Conservation (phyloP, 1,284 basidiomycete genomes). For the Ustilago loliicola region DNA sequence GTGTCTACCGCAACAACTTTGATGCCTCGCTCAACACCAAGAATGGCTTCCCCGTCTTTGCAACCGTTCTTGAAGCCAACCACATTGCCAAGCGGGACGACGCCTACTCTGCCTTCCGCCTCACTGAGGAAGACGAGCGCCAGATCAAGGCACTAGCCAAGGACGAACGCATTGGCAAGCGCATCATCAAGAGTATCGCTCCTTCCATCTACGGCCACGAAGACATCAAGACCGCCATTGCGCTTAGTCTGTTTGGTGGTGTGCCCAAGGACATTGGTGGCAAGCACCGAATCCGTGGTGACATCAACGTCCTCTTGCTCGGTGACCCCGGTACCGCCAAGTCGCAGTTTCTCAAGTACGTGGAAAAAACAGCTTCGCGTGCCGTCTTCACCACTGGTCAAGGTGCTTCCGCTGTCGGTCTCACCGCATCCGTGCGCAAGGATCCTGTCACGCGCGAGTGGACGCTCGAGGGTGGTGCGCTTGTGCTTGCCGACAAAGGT, state of each 20-base stretch:
- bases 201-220: slow-evolving; percentile 99
- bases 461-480: slow-evolving; percentile 97
- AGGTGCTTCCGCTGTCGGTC: slow-evolving; percentile 96
- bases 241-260: slow-evolving; percentile 93
- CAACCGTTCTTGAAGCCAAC: slow-evolving; percentile 97
- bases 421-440: slow-evolving; percentile 97
- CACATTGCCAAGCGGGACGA: slow-evolving; percentile 88
- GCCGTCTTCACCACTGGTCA: slow-evolving; percentile 99
- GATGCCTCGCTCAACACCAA: slow-evolving; percentile 97
- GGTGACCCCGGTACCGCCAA: slow-evolving; percentile 99
- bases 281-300: slow-evolving; percentile 95
- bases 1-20: slow-evolving; percentile 98
- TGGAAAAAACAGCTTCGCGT: slow-evolving; percentile 95
- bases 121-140: slow-evolving; percentile 96
- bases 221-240: slow-evolving; percentile 97
- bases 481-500: slow-evolving; percentile 98
- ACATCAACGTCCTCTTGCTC: slow-evolving; percentile 95
- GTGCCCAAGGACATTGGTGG: slow-evolving; percentile 94
- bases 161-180: slow-evolving; percentile 94
- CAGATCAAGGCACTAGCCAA: slow-evolving; percentile 86
- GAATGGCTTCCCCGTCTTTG: slow-evolving; percentile 99
- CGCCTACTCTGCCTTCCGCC: slow-evolving; percentile 91
- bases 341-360: slow-evolving; percentile 98
- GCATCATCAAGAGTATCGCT: slow-evolving; percentile 97
- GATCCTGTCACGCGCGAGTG: slow-evolving; percentile 97